Percentiles rank a stretch among this genome's conserved stretches.
Evolutionary conservation across 352 stramenopile species (phyloP).

Genomic region (Pythium coloratum): DNA sequence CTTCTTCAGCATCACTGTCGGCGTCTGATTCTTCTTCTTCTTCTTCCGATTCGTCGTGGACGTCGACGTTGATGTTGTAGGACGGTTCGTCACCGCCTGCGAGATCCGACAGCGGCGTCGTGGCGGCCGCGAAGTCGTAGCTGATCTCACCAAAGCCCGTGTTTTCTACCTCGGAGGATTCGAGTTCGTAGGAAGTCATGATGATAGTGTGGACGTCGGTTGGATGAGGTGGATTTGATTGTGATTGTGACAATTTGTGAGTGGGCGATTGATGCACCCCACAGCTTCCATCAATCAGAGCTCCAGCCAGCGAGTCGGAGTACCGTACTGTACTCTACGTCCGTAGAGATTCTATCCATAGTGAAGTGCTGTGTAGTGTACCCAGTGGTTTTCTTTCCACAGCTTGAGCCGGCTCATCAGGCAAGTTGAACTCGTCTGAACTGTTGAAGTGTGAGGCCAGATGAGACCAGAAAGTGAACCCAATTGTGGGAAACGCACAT

Average conservation of each 20-base stretch:
- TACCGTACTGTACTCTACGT: background rate
- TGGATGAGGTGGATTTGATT: background rate
- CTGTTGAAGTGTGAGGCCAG: background rate
- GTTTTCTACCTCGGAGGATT: background rate
- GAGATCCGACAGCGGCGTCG: slow-evolving; percentile 1
- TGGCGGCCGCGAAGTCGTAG: background rate
- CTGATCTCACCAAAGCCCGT: background rate
- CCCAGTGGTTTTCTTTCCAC: background rate
- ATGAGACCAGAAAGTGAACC: background rate
- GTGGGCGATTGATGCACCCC: no score
- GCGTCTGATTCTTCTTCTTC: background rate
- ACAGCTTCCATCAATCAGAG: no score
- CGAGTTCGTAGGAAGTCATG: background rate
- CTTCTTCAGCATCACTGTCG: background rate
- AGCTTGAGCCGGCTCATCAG: background rate
- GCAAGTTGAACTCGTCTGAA: background rate
- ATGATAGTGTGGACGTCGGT: background rate
- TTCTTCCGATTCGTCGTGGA: background rate
- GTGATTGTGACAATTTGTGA: background rate
- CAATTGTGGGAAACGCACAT: background rate
- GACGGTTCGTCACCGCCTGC: background rate
- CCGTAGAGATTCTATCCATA: background rate
- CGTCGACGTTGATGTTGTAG: background rate
- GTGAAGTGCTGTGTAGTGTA: background rate
- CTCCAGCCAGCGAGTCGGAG: background rate